Percentiles rank a stretch among this genome's conserved stretches.
phyloP scores from a whole-genome alignment of 257 asterid genomes.

The Nicotiana knightiana region DNA sequence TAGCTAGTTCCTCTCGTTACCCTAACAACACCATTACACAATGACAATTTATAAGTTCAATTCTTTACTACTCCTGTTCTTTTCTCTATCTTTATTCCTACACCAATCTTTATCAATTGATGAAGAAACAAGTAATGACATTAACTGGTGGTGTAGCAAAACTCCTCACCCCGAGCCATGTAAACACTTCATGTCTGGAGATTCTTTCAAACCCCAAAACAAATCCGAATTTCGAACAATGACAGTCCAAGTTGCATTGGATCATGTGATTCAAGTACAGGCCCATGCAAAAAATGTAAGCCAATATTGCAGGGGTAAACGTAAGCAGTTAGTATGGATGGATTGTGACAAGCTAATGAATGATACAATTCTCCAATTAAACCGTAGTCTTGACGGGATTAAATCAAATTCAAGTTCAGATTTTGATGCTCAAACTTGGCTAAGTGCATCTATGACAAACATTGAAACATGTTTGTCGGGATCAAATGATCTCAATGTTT shows the following conservation, averaged over 20 bases:
- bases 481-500: slow-evolving; percentile 36
- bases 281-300: slow-evolving; percentile 23
- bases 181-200: slow-evolving; percentile 33
- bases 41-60: slow-evolving; percentile 1
- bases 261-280: slow-evolving; percentile 34
- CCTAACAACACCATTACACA: too few relatives aligned
- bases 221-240: slow-evolving; percentile 39
- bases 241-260: slow-evolving; percentile 47
- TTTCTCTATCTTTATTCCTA: slow-evolving; percentile 17
- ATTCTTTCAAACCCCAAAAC: slow-evolving; percentile 24
- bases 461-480: slow-evolving; percentile 52
- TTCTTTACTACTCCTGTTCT: background rate
- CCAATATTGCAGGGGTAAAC: slow-evolving; percentile 18
- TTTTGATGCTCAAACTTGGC: slow-evolving; percentile 72
- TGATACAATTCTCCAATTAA: slow-evolving; percentile 44
- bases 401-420: slow-evolving; percentile 22
- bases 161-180: slow-evolving; percentile 69
- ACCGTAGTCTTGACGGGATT: slow-evolving; percentile 29
- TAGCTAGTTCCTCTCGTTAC: background rate
- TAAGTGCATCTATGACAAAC: slow-evolving; percentile 62
- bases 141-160: slow-evolving; percentile 50
- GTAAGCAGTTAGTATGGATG: slow-evolving; percentile 19
- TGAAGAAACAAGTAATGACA: slow-evolving; percentile 20
- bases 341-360: slow-evolving; percentile 54
- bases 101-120: background rate